Percentiles rank a stretch among this genome's conserved stretches.
These are phyloP conservation scores for Suhomyces choctaworum DNA, from an alignment of 1,139 yeast genomes.

Conservation along the genomic window DNA sequence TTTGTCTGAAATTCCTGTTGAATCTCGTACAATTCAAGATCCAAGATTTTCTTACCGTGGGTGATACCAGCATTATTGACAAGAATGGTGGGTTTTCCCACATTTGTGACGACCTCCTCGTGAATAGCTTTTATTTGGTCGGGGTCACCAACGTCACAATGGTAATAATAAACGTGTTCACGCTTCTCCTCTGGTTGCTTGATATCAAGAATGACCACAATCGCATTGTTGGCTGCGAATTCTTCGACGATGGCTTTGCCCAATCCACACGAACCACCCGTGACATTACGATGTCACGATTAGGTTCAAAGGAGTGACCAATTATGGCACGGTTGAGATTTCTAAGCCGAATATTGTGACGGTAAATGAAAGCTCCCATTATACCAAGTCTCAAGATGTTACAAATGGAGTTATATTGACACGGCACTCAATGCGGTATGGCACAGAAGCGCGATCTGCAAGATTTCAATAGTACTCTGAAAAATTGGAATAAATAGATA, in stretches of 20 bases:
- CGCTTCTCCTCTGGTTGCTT: slow-evolving; percentile 39
- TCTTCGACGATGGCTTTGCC: slow-evolving; percentile 61
- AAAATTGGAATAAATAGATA: too few relatives aligned
- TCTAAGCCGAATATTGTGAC: slow-evolving; percentile 32
- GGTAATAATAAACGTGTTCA: slow-evolving; percentile 51
- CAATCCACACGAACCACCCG: slow-evolving; percentile 81
- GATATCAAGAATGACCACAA: slow-evolving; percentile 67
- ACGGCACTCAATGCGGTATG: too few relatives aligned
- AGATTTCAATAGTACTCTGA: too few relatives aligned
- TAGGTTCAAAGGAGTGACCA: slow-evolving; percentile 54
- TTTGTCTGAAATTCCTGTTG: slow-evolving; percentile 65
- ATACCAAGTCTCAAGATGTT: too few relatives aligned
- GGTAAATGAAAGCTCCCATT: slow-evolving; percentile 13
- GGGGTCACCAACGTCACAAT: slow-evolving; percentile 67
- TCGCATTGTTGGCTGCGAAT: slow-evolving; percentile 43
- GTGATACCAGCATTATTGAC: slow-evolving; percentile 84
- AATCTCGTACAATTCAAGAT: slow-evolving; percentile 57
- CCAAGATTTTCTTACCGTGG: slow-evolving; percentile 56
- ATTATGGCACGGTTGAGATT: slow-evolving; percentile 37
- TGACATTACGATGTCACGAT: slow-evolving; percentile 63
- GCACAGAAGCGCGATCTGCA: too few relatives aligned
- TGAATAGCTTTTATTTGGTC: slow-evolving; percentile 36
- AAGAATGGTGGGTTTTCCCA: slow-evolving; percentile 65
- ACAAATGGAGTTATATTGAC: too few relatives aligned
- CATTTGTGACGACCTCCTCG: slow-evolving; percentile 37